Evolutionary conservation across 306 rosid genomes (phyloP).

Genomic region (Arachis stenosperma): DNA sequence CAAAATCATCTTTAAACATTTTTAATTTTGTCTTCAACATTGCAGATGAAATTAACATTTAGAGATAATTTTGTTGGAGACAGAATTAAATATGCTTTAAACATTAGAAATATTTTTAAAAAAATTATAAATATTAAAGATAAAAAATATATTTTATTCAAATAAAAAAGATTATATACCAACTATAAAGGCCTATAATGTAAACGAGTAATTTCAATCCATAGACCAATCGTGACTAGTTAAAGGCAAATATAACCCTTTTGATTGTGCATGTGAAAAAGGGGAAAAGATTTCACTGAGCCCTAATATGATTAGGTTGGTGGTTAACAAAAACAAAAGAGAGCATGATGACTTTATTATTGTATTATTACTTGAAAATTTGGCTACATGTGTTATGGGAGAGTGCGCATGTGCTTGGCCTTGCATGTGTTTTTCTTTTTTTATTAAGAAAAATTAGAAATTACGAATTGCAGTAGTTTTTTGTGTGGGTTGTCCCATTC

Average conservation of each 20-base stretch:
- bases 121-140: no score
- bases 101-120: no score
- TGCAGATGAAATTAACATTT: no score
- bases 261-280: neutral
- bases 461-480: neutral
- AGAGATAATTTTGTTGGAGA: no score
- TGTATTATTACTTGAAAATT: conserved; percentile 10
- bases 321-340: neutral
- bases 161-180: no score
- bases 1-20: no score
- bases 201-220: conserved; percentile 11
- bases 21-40: no score
- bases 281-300: neutral
- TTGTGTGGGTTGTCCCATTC: conserved; percentile 34
- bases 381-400: conserved; percentile 32
- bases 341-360: neutral
- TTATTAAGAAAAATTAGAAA: no score
- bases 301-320: conserved; percentile 17
- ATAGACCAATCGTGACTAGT: conserved; percentile 7
- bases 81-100: no score
- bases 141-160: no score
- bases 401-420: conserved; percentile 42
- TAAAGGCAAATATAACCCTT: conserved; percentile 12
- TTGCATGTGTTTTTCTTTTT: conserved; percentile 42
- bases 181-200: conserved; percentile 23